Evolutionary conservation across 345 rosid species (phyloP).

Genomic region (Eucalyptus virginea): DNA sequence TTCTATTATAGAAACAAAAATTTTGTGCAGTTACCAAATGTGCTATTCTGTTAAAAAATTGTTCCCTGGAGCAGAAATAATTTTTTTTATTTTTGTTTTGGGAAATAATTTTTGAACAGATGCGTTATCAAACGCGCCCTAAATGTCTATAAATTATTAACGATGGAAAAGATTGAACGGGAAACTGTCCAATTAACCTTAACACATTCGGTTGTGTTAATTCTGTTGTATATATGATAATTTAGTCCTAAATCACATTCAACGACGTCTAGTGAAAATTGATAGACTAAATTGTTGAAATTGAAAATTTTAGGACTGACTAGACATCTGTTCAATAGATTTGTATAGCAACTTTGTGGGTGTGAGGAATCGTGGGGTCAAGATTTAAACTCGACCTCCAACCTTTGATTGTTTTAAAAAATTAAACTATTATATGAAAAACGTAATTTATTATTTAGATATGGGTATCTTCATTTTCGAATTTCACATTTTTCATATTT

Average conservation of each 20-base stretch:
- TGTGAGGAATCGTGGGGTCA: not conserved
- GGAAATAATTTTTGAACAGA: no score
- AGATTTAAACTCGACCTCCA: no score
- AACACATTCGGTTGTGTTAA: not conserved
- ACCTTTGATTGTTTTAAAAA: no score
- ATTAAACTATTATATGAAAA: rapidly evolving
- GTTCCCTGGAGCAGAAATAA: no score
- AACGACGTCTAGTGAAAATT: rapidly evolving
- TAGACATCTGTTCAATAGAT: rapidly evolving
- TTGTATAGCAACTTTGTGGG: not conserved
- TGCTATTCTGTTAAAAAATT: no score
- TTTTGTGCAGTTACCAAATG: no score
- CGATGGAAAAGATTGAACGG: not conserved
- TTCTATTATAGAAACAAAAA: no score
- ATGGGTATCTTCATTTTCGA: not conserved
- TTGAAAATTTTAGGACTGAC: rapidly evolving
- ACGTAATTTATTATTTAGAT: no score
- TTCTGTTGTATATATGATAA: not conserved
- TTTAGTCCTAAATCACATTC: rapidly evolving
- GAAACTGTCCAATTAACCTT: not conserved
- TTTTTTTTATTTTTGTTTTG: no score
- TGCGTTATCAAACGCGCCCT: no score
- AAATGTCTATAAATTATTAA: not conserved
- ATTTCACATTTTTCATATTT: not conserved
- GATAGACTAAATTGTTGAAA: rapidly evolving